Percentiles rank a stretch among this genome's conserved stretches.
phyloP scores from a whole-genome alignment of 345 rosid genomes.

The Salix brachista region DNA sequence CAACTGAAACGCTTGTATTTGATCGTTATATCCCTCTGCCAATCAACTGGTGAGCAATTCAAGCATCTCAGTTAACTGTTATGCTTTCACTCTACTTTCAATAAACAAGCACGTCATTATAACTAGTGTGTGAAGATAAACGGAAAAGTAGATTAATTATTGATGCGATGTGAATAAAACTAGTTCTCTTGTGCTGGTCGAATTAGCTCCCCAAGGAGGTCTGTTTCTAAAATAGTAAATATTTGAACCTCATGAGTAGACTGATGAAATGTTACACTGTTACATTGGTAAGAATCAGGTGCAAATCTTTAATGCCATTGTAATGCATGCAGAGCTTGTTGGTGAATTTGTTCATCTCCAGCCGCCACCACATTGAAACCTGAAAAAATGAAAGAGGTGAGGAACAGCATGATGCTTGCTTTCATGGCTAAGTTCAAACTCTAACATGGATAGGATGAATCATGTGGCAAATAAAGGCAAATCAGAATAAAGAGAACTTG shows the following conservation, averaged over 20 bases:
- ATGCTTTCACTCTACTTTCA: no score
- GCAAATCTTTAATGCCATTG: conserved; percentile 23
- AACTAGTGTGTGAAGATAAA: no score
- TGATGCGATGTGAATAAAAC: no score
- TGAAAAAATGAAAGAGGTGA: conserved; percentile 26
- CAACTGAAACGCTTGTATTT: background rate
- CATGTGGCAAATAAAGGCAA: background rate
- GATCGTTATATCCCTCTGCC: background rate
- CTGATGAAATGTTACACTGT: background rate
- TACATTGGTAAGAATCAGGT: background rate
- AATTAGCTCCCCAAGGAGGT: background rate
- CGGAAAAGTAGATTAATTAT: no score
- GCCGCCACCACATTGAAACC: conserved; percentile 85
- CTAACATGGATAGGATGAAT: background rate
- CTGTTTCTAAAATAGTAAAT: background rate
- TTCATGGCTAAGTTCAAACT: background rate
- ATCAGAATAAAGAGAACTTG: background rate
- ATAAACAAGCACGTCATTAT: no score
- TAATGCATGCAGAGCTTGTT: conserved; percentile 44
- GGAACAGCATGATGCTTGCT: background rate
- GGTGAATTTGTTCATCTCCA: conserved; percentile 65
- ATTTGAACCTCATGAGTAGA: background rate
- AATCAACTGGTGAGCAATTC: background rate
- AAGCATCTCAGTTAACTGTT: background rate
- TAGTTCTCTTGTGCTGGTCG: background rate